phyloP scores from a whole-genome alignment of 2,329 filamentous ascomycete species.

The Elsinoe fawcettii region DNA sequence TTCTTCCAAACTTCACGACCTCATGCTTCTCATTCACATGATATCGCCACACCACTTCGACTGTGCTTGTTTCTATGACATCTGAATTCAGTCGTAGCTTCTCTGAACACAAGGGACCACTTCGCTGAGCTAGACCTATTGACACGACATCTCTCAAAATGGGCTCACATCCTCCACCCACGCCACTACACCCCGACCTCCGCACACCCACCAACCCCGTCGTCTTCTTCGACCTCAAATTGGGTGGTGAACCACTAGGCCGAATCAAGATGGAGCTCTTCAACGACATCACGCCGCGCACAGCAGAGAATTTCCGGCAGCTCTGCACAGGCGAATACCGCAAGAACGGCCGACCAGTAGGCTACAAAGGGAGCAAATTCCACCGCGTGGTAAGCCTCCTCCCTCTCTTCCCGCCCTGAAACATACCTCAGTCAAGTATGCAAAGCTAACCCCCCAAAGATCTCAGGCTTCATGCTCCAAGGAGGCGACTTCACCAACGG shows the following conservation, averaged over 20 bases:
- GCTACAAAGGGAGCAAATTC: constrained; percentile 92
- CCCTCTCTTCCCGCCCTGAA: too few relatives aligned
- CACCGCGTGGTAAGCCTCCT: constrained; percentile 69
- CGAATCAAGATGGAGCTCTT: constrained; percentile 88
- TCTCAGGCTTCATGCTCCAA: constrained; percentile 95
- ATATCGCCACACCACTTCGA: not conserved
- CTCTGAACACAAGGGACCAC: too few relatives aligned
- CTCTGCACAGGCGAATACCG: constrained; percentile 94
- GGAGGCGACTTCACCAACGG: constrained; percentile 93
- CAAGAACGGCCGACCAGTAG: constrained; percentile 70
- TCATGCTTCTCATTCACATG: not conserved
- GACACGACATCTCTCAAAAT: too few relatives aligned
- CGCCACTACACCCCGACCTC: constrained; percentile 11
- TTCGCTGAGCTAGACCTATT: too few relatives aligned
- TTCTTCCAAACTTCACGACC: too few relatives aligned
- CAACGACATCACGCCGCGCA: constrained; percentile 65
- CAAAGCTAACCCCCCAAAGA: constrained; percentile 45
- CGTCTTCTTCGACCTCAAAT: constrained; percentile 70
- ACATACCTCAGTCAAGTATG: too few relatives aligned
- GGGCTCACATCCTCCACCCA: not conserved
- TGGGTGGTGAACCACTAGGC: constrained; percentile 78
- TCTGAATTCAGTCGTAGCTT: too few relatives aligned
- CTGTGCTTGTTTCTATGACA: too few relatives aligned
- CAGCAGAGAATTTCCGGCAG: constrained; percentile 93
- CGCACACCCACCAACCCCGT: constrained; percentile 36